phyloP scores from a whole-genome alignment of 768 basidiomycete species.

The Chiua virens region DNA sequence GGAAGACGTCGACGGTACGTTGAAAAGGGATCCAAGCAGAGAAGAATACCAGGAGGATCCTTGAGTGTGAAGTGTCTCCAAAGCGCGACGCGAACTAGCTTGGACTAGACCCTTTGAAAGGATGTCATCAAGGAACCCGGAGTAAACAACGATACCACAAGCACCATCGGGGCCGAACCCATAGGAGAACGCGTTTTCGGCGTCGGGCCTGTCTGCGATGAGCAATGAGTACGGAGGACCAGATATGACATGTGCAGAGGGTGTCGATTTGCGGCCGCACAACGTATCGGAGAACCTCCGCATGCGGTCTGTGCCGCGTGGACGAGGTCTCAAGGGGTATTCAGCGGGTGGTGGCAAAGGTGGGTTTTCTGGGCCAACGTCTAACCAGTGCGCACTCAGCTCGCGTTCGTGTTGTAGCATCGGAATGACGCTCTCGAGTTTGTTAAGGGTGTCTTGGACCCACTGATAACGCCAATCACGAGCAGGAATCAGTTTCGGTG shows the following conservation, averaged over 20 bases:
- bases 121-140: conserved; percentile 89
- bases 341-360: conserved; percentile 81
- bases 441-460: conserved; percentile 78
- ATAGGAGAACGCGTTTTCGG: conserved; percentile 91
- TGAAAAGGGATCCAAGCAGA: conserved; percentile 45
- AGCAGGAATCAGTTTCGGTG: conserved; percentile 61
- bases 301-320: conserved; percentile 72
- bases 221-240: conserved; percentile 91
- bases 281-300: conserved; percentile 54
- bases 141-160: conserved; percentile 93
- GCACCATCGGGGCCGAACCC: conserved; percentile 92
- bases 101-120: conserved; percentile 43
- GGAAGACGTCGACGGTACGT: conserved; percentile 32
- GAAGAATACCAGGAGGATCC: conserved; percentile 46
- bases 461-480: conserved; percentile 90
- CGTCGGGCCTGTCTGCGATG: conserved; percentile 81
- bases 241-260: conserved; percentile 56
- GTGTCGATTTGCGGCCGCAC: conserved; percentile 41
- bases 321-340: conserved; percentile 81
- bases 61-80: conserved; percentile 15
- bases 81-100: conserved; percentile 26
- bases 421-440: conserved; percentile 75
- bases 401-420: conserved; percentile 60
- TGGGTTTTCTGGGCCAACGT: conserved; percentile 45
- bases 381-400: conserved; percentile 55